phyloP scores from a whole-genome alignment of 371 early-diverging fungal genomes.

The Actinomucor elegans region DNA sequence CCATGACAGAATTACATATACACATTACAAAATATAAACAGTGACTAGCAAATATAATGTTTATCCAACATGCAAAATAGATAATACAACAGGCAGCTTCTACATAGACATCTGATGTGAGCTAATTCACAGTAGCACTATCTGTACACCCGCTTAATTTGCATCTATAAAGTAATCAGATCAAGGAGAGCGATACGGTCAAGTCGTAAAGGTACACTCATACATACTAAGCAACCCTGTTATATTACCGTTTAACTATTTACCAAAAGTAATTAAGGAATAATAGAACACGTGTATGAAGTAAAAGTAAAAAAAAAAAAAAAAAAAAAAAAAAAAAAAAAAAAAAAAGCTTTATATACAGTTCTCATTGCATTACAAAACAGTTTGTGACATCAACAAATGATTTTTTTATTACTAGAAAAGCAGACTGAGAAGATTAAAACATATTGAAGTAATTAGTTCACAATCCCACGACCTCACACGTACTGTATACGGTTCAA shows the following conservation, averaged over 20 bases:
- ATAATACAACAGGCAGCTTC: slow-evolving; percentile 16
- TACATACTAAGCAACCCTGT: slow-evolving; percentile 11
- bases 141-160: slow-evolving; percentile 17
- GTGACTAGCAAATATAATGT: too few relatives aligned
- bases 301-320: background rate
- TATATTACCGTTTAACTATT: background rate
- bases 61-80: background rate
- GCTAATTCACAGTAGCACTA: slow-evolving; percentile 1
- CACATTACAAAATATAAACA: too few relatives aligned
- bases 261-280: slow-evolving; percentile 7
- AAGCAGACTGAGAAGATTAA: background rate
- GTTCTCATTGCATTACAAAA: background rate
- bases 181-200: slow-evolving; percentile 22
- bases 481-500: slow-evolving; percentile 8
- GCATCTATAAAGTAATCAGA: slow-evolving; percentile 11
- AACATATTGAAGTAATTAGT: slow-evolving; percentile 11
- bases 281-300: background rate
- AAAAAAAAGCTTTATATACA: background rate
- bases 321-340: background rate
- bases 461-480: slow-evolving; percentile 2
- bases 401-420: too few relatives aligned
- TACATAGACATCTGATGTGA: slow-evolving; percentile 16
- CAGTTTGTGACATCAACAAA: too few relatives aligned
- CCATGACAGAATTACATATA: too few relatives aligned
- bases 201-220: slow-evolving; percentile 19